These are phyloP conservation scores for Rhynchospora breviuscula DNA, from an alignment of 176 grass and related monocot genomes.

Conservation along the genomic window DNA sequence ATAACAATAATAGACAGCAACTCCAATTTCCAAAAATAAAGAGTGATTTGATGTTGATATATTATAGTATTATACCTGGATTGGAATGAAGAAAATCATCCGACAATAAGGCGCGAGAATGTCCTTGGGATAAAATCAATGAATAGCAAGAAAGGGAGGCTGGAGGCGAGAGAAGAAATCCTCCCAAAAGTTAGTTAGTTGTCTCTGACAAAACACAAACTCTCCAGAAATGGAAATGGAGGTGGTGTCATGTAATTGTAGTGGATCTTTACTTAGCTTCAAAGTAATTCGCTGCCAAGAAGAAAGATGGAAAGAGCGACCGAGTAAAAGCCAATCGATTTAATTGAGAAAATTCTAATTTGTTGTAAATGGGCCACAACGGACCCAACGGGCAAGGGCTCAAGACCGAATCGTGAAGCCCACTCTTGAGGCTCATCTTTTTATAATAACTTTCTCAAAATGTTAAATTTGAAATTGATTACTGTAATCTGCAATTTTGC, in stretches of 20 bases:
- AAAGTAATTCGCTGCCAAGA: background rate
- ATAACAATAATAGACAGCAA: conserved; percentile 18
- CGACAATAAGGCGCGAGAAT: background rate
- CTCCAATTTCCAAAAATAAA: background rate
- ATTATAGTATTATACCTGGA: conserved; percentile 22
- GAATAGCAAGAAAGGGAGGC: background rate
- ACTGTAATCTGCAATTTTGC: too few species aligned
- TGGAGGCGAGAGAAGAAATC: too few species aligned
- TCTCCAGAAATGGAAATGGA: background rate
- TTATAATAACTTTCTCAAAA: too few species aligned
- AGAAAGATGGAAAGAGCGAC: background rate
- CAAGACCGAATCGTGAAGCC: too few species aligned
- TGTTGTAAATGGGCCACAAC: too few species aligned
- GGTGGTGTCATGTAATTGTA: background rate
- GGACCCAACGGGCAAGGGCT: too few species aligned
- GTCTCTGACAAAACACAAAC: background rate
- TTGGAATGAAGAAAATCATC: conserved; percentile 36
- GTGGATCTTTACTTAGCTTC: background rate
- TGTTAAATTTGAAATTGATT: too few species aligned
- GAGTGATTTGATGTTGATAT: background rate
- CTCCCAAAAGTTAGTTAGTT: background rate
- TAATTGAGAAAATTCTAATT: too few species aligned
- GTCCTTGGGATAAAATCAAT: background rate
- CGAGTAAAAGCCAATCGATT: background rate
- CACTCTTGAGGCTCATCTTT: too few species aligned